A percentile compares a stretch with the other conserved stretches of the same genome.
phyloP scores from a whole-genome alignment of 495 filamentous ascomycete species.

The Aspergillus sparsus region DNA sequence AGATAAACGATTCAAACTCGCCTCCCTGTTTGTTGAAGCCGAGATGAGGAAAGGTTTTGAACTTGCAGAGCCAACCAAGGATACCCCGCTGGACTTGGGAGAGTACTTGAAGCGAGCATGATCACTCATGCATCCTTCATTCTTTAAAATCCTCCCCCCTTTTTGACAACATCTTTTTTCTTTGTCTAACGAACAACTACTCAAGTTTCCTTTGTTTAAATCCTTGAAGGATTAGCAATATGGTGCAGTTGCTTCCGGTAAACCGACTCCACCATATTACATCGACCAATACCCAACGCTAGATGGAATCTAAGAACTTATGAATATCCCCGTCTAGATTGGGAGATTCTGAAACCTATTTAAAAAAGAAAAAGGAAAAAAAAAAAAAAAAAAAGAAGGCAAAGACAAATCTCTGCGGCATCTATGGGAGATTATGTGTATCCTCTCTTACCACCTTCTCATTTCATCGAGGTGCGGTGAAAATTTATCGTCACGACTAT shows the following conservation, averaged over 20 bases:
- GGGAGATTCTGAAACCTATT: neutral
- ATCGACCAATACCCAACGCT: neutral
- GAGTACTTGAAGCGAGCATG: slow-evolving; percentile 24
- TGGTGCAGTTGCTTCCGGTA: neutral
- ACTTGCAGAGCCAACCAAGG: slow-evolving; percentile 33
- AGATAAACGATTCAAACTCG: slow-evolving; percentile 77
- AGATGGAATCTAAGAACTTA: neutral
- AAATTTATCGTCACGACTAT: slow-evolving; percentile 20
- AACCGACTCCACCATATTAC: neutral
- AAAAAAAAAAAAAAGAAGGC: slow-evolving; percentile 6
- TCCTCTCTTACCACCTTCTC: slow-evolving; percentile 23
- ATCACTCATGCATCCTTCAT: slow-evolving; percentile 5
- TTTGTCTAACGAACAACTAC: slow-evolving; percentile 5
- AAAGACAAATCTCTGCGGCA: neutral
- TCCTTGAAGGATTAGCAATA: slow-evolving; percentile 5
- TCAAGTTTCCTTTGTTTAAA: slow-evolving; percentile 18
- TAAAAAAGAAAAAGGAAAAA: slow-evolving; percentile 1
- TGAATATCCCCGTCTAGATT: neutral
- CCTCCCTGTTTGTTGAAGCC: slow-evolving; percentile 73
- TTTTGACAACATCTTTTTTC: slow-evolving; percentile 2
- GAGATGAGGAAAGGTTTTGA: slow-evolving; percentile 64
- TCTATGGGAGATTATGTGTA: slow-evolving; percentile 12
- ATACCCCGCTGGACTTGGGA: slow-evolving; percentile 19
- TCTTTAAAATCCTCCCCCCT: neutral
- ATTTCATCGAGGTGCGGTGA: slow-evolving; percentile 18